phyloP scores from a whole-genome alignment of 805 yeast species.

The Zygotorulaspora danielsina region DNA sequence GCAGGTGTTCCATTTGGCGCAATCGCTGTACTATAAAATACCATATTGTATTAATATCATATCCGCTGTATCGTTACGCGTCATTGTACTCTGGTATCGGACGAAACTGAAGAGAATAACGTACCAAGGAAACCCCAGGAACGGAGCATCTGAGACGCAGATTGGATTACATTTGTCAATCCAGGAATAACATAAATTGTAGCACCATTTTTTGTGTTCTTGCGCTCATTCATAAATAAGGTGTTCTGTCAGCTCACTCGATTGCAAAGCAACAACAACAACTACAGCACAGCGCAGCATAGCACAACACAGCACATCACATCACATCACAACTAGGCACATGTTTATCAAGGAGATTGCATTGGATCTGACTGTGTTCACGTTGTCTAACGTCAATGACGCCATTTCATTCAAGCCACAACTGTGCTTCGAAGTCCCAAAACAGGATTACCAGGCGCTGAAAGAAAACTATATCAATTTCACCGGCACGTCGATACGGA shows the following conservation, averaged over 20 bases:
- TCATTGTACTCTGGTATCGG: too few species aligned
- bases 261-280: background rate
- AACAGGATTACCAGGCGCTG: slow-evolving; percentile 21
- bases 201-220: background rate
- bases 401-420: slow-evolving; percentile 28
- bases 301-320: too few species aligned
- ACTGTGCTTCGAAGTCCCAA: slow-evolving; percentile 25
- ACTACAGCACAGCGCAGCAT: background rate
- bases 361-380: slow-evolving; percentile 24
- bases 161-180: too few species aligned
- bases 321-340: too few species aligned
- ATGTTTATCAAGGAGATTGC: slow-evolving; percentile 22
- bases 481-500: slow-evolving; percentile 28
- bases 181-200: too few species aligned
- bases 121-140: too few species aligned
- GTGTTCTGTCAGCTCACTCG: background rate
- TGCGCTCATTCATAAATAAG: background rate
- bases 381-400: slow-evolving; percentile 25
- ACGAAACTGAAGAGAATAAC: too few species aligned
- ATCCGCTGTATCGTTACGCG: too few species aligned
- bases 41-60: too few species aligned
- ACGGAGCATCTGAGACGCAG: too few species aligned
- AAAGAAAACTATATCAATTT: slow-evolving; percentile 22
- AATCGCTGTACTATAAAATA: too few species aligned
- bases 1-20: too few species aligned